Conservation (phyloP, 805 yeast genomes). For the Metschnikowia matae region DNA sequence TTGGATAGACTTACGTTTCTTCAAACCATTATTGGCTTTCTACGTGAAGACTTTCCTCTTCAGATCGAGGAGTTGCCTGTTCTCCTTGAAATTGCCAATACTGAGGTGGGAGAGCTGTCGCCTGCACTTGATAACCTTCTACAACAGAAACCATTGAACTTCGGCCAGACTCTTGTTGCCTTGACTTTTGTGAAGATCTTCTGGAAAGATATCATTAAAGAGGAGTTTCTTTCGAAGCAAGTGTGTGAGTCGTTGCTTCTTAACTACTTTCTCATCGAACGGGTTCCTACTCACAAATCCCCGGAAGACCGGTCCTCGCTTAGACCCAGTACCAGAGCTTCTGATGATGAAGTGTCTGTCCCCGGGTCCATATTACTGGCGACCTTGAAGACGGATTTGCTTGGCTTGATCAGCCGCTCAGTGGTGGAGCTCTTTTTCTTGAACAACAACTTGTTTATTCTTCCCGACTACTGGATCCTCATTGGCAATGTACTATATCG, state of each 20-base stretch:
- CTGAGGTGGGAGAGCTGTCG: slow-evolving; percentile 23
- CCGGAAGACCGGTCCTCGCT: slow-evolving; percentile 2
- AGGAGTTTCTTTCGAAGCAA: slow-evolving; percentile 59
- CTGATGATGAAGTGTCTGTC: neutral
- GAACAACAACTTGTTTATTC: slow-evolving; percentile 57
- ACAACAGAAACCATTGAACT: slow-evolving; percentile 20
- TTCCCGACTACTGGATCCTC: slow-evolving; percentile 59
- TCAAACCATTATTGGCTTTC: slow-evolving; percentile 56
- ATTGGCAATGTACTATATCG: slow-evolving; percentile 47
- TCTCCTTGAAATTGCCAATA: slow-evolving; percentile 17
- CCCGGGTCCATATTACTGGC: slow-evolving; percentile 9
- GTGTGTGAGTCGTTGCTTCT: slow-evolving; percentile 57
- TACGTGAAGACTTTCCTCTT: slow-evolving; percentile 36
- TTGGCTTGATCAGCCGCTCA: slow-evolving; percentile 25
- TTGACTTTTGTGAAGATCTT: slow-evolving; percentile 56
- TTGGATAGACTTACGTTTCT: slow-evolving; percentile 61
- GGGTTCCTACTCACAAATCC: slow-evolving; percentile 21
- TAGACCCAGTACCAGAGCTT: neutral
- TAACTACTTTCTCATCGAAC: slow-evolving; percentile 40
- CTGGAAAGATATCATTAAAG: slow-evolving; percentile 62
- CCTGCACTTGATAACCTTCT: slow-evolving; percentile 4
- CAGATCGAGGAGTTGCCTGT: slow-evolving; percentile 24
- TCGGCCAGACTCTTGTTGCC: slow-evolving; percentile 33
- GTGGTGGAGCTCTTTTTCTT: slow-evolving; percentile 42
- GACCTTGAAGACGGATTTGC: slow-evolving; percentile 24